Conservation (phyloP, 2,329 filamentous ascomycete genomes). For the Cladorrhinum sp. region DNA sequence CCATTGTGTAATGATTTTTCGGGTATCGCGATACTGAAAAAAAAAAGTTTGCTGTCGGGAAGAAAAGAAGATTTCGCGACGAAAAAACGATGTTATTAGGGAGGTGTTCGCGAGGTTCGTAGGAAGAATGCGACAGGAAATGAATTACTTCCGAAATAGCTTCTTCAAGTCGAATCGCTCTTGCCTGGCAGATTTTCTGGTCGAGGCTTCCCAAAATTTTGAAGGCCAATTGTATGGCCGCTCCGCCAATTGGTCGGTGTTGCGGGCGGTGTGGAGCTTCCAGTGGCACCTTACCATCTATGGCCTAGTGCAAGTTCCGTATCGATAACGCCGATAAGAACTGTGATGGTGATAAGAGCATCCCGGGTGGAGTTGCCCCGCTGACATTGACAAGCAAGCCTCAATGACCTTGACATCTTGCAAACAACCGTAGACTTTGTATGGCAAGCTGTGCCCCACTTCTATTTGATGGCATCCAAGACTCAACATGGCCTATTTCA, state of each 20-base stretch:
- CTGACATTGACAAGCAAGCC: background rate
- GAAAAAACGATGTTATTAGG: background rate
- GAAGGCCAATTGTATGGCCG: conserved; percentile 27
- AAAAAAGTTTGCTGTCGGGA: background rate
- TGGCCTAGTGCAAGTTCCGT: background rate
- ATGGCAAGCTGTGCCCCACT: no score
- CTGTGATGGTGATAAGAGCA: background rate
- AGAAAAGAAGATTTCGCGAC: background rate
- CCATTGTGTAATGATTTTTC: conserved; percentile 22
- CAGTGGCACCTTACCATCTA: background rate
- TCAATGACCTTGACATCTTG: no score
- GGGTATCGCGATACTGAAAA: background rate
- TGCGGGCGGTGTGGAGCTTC: background rate
- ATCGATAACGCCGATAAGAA: background rate
- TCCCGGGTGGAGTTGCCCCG: background rate
- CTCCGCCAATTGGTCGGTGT: conserved; percentile 9
- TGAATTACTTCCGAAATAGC: background rate
- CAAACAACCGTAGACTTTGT: no score
- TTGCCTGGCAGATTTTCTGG: conserved; percentile 24
- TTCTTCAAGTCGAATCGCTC: conserved; percentile 5
- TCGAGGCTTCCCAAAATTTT: conserved; percentile 22
- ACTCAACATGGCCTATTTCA: no score
- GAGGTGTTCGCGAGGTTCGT: background rate
- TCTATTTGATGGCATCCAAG: no score
- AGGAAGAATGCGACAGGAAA: background rate